Conservation (phyloP, 2,329 filamentous ascomycete genomes). For the Fusarium udum region DNA sequence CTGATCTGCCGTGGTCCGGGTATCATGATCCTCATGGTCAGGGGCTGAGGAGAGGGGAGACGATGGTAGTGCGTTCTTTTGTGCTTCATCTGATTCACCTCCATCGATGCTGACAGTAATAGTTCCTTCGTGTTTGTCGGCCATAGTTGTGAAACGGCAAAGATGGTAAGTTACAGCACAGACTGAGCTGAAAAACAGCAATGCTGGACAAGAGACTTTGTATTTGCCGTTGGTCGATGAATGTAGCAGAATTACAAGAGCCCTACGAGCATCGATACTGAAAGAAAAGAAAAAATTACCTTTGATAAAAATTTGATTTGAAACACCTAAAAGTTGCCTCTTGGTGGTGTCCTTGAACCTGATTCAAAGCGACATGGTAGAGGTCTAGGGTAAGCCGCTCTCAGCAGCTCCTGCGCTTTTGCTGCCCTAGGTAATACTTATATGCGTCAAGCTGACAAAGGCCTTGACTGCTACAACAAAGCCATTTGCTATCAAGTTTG, state of each 20-base stretch:
- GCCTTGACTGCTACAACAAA: background rate
- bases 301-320: background rate
- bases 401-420: background rate
- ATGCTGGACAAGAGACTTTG: background rate
- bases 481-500: background rate
- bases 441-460: slow-evolving; percentile 3
- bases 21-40: slow-evolving; percentile 3
- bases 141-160: slow-evolving; percentile 2
- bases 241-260: background rate
- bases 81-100: background rate
- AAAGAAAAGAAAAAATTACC: background rate
- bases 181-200: too few relatives aligned
- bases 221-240: background rate
- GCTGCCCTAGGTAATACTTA: too few relatives aligned
- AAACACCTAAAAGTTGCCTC: background rate
- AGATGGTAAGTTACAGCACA: too few relatives aligned
- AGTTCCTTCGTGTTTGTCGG: background rate
- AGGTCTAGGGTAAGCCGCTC: slow-evolving; percentile 22
- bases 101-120: background rate
- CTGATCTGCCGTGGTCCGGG: background rate
- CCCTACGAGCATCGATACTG: background rate
- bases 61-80: background rate
- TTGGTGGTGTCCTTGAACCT: background rate
- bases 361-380: background rate
- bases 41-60: slow-evolving; percentile 29